A percentile compares a stretch with the other conserved stretches of the same genome.
These are phyloP conservation scores for Austroboletus eburneus DNA, from an alignment of 768 basidiomycete species.

Conservation along the genomic window DNA sequence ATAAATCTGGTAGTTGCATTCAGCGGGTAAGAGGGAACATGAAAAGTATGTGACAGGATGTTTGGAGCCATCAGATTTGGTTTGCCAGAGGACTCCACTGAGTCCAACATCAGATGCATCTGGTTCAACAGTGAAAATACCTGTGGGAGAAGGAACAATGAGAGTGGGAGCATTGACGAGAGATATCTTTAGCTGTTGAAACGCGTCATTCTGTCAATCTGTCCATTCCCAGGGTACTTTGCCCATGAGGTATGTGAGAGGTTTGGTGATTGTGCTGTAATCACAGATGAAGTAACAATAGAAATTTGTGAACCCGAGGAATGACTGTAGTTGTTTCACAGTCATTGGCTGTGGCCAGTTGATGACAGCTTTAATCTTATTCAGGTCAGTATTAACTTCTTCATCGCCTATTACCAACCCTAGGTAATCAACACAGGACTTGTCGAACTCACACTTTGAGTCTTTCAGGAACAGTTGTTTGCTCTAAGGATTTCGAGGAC, in stretches of 20 bases:
- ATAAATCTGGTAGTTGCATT: neutral
- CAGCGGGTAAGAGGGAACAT: neutral
- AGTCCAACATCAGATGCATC: neutral
- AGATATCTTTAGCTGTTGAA: neutral
- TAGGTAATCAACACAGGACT: neutral
- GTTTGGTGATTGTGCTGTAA: neutral
- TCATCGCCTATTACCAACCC: neutral
- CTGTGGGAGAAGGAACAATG: neutral
- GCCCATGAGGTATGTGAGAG: neutral
- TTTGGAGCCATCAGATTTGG: neutral
- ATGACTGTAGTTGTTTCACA: neutral
- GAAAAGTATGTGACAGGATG: neutral
- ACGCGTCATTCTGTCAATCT: neutral
- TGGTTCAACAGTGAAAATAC: neutral
- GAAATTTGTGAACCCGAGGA: neutral
- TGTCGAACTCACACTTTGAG: neutral
- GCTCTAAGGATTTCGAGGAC: neutral
- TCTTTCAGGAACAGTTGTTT: neutral
- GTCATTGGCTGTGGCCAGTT: neutral
- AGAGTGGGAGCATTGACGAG: neutral
- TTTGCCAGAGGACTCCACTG: neutral
- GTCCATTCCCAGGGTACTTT: neutral
- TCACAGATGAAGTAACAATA: neutral
- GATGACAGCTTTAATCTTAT: neutral
- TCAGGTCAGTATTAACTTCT: neutral